These are phyloP conservation scores for Lepidium sativum DNA, from an alignment of 345 rosid species.

Conservation along the genomic window DNA sequence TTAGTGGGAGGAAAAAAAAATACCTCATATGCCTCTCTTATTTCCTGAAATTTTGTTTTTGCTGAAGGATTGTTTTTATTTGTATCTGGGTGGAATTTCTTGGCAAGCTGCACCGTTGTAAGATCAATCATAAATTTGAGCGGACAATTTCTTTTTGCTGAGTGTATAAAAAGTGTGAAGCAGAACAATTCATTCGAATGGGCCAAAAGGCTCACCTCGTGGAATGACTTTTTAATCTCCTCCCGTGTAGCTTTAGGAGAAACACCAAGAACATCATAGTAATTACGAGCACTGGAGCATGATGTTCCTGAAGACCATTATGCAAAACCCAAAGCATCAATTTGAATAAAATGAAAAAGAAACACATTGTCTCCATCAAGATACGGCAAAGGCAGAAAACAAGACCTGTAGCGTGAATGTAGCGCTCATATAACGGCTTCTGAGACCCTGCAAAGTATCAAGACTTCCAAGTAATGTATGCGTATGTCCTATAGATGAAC, in stretches of 20 bases:
- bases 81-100: slow-evolving; percentile 89
- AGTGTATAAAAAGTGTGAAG: neutral
- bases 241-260: slow-evolving; percentile 56
- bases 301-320: slow-evolving; percentile 32
- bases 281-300: slow-evolving; percentile 36
- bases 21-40: slow-evolving; percentile 89
- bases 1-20: neutral
- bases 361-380: neutral
- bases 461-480: slow-evolving; percentile 23
- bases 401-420: slow-evolving; percentile 64
- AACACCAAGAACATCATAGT: slow-evolving; percentile 77
- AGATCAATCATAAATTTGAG: neutral
- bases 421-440: slow-evolving; percentile 30
- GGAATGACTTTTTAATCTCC: slow-evolving; percentile 84
- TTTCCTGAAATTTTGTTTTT: slow-evolving; percentile 76
- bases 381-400: neutral
- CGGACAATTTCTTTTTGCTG: neutral
- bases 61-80: slow-evolving; percentile 82
- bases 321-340: neutral
- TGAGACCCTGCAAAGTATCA: slow-evolving; percentile 25
- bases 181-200: neutral
- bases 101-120: slow-evolving; percentile 65
- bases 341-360: neutral
- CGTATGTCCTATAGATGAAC: slow-evolving; percentile 26
- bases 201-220: slow-evolving; percentile 31